Evolutionary conservation across 192 early-diverging fungal species (phyloP), one percentile per base, ranked within the genome.

Genomic region (Coemansia sp.): DNA sequence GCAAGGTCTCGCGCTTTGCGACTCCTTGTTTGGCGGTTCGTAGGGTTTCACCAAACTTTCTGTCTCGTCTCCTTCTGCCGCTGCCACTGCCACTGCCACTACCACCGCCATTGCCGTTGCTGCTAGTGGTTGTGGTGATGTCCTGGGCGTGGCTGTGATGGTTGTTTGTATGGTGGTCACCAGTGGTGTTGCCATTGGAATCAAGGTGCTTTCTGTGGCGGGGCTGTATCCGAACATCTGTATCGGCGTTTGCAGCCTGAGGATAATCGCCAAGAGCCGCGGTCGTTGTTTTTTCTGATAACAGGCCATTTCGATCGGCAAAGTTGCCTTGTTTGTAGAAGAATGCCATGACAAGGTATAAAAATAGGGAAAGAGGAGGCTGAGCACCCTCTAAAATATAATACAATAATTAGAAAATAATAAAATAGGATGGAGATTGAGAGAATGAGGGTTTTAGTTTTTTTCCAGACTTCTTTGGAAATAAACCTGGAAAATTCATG

Each of bases 241-340:
- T 23, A 13, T 58, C 23, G 16, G 32, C 16, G 9, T 26, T 10
- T 54, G 23, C 19, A 4, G 52, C 9, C 7, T 10, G 52, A 23
- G 52, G 26, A 26, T 26, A 26, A 23, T 54, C 23, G 52, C 4
- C 52, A 44, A 37, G 48, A 62, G 50, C 42, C 11, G 42, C 12
- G 48, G n/a, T 56, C 18, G 38, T 61, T 9, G 52, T 21, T 38
- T 54, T 48, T 41, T 58, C 37, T 49, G 11, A 41, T 10, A 54
- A 15, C 52, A 18, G 26, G 8, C 68, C 66, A 65, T 65, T 63
- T 67, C 67, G 67, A 39, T 72, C 71, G 23, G 52, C 49, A 13
- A 54, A 15, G 59, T 69, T 69, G 32, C 75, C 75, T n/a, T 74
- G 80, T 65, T 64, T 77, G 47, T 69, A 83, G 21, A 74, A 83